Percentiles rank a stretch among this genome's conserved stretches.
phyloP scores from a whole-genome alignment of 2,329 filamentous ascomycete species.

The Penicillium occitanis region DNA sequence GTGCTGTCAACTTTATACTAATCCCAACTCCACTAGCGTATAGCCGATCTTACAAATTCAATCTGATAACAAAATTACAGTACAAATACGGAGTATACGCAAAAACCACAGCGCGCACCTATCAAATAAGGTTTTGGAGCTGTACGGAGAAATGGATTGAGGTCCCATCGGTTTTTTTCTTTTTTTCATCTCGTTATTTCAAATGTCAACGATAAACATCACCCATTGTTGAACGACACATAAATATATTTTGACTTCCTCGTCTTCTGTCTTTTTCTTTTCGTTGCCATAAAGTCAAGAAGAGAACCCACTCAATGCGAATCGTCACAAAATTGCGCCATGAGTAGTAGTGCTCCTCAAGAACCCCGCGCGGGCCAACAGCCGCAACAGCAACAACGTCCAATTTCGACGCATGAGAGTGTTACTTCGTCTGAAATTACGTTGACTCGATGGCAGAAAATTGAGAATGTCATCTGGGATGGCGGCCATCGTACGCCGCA shows the following conservation, averaged over 20 bases:
- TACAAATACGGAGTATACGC: not conserved
- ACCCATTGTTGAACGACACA: not conserved
- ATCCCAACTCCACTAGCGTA: not conserved
- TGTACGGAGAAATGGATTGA: constrained; percentile 1
- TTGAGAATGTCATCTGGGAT: constrained; percentile 22
- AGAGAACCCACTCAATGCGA: not conserved
- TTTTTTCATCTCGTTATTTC: constrained; percentile 1
- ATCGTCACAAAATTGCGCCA: constrained; percentile 10
- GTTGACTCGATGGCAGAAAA: constrained; percentile 21
- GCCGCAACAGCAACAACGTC: constrained; percentile 1
- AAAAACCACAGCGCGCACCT: not conserved
- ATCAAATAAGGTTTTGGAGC: constrained; percentile 1
- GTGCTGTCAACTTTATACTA: not conserved
- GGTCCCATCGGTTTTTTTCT: not conserved
- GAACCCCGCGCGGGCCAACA: constrained; percentile 14
- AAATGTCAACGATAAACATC: not conserved
- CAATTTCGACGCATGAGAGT: not conserved
- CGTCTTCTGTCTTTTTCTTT: not conserved
- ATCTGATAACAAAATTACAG: constrained; percentile 1
- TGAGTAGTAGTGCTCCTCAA: constrained; percentile 1
- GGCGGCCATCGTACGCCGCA: constrained; percentile 22
- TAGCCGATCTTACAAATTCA: not conserved
- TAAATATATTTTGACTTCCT: not conserved
- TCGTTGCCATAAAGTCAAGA: not conserved
- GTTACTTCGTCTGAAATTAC: constrained; percentile 11